Conservation (phyloP, 805 yeast genomes). For the Starmera dryadoides region DNA sequence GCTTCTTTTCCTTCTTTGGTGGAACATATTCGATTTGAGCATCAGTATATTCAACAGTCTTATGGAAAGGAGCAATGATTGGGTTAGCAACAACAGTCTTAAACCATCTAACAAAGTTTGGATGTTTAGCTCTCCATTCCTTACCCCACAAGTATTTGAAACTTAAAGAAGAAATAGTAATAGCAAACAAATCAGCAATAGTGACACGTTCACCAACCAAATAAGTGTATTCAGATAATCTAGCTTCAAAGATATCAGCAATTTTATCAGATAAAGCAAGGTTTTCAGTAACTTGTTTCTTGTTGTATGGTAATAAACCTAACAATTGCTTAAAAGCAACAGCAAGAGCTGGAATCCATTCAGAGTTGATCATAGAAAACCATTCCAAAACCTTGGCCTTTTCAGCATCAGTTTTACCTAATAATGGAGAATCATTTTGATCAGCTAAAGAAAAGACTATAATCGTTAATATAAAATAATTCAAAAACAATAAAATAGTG, state of each 20-base stretch:
- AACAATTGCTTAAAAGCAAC: slow-evolving; percentile 49
- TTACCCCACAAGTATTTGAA: slow-evolving; percentile 53
- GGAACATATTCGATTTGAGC: slow-evolving; percentile 63
- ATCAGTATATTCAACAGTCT: slow-evolving; percentile 50
- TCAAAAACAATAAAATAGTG: not conserved
- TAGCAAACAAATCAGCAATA: slow-evolving; percentile 58
- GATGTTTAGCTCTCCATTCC: slow-evolving; percentile 58
- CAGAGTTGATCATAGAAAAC: slow-evolving; percentile 71
- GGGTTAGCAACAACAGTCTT: slow-evolving; percentile 42
- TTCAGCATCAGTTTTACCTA: slow-evolving; percentile 57
- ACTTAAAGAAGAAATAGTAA: slow-evolving; percentile 43
- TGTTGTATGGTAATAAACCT: slow-evolving; percentile 73
- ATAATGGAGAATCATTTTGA: slow-evolving; percentile 30
- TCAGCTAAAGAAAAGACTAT: slow-evolving; percentile 27
- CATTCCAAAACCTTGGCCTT: slow-evolving; percentile 50
- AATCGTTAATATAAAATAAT: not conserved
- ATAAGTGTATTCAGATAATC: slow-evolving; percentile 55
- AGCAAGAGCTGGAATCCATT: slow-evolving; percentile 42
- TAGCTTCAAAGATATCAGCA: slow-evolving; percentile 42
- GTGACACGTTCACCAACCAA: slow-evolving; percentile 63
- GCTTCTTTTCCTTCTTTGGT: slow-evolving; percentile 59
- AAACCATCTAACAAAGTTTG: slow-evolving; percentile 67
- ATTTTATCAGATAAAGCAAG: slow-evolving; percentile 30
- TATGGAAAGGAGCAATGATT: slow-evolving; percentile 39
- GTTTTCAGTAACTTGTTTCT: slow-evolving; percentile 50